Evolutionary conservation across 1,284 basidiomycete species (phyloP).

Genomic region (Tranzscheliella williamsii): DNA sequence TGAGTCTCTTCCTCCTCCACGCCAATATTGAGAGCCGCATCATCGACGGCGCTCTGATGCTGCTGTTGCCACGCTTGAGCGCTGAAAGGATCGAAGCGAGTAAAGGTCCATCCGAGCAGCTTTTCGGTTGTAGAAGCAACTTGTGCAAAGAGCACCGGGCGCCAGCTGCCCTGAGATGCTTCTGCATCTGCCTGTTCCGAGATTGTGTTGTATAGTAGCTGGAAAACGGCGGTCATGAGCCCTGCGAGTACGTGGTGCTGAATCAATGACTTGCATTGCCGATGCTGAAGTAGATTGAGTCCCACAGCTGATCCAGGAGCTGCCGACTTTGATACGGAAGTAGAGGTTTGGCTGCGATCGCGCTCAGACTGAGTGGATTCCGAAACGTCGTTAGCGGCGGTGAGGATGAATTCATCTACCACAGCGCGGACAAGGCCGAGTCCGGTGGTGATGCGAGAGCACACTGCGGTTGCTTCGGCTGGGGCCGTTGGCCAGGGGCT

Average conservation of each 20-base stretch:
- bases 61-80: slow-evolving; percentile 33
- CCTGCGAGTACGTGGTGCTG: slow-evolving; percentile 38
- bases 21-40: slow-evolving; percentile 8
- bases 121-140: slow-evolving; percentile 38
- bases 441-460: slow-evolving; percentile 20
- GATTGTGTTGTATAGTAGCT: slow-evolving; percentile 38
- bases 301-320: slow-evolving; percentile 36
- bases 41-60: slow-evolving; percentile 12
- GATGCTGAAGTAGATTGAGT: slow-evolving; percentile 39
- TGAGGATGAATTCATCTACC: slow-evolving; percentile 36
- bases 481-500: slow-evolving; percentile 27
- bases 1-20: slow-evolving; percentile 13
- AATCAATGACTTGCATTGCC: slow-evolving; percentile 47
- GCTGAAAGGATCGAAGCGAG: slow-evolving; percentile 36
- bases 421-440: slow-evolving; percentile 39
- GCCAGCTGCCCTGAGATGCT: slow-evolving; percentile 7
- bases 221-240: slow-evolving; percentile 33
- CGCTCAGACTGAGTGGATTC: slow-evolving; percentile 13
- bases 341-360: slow-evolving; percentile 5
- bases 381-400: slow-evolving; percentile 29
- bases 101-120: slow-evolving; percentile 45
- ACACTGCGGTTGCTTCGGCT: slow-evolving; percentile 10
- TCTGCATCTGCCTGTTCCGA: slow-evolving; percentile 9
- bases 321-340: slow-evolving; percentile 12
- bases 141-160: slow-evolving; percentile 25